Percentiles rank a stretch among this genome's conserved stretches.
Evolutionary conservation across 345 rosid genomes (phyloP).

Genomic region (Erodium maritimum): DNA sequence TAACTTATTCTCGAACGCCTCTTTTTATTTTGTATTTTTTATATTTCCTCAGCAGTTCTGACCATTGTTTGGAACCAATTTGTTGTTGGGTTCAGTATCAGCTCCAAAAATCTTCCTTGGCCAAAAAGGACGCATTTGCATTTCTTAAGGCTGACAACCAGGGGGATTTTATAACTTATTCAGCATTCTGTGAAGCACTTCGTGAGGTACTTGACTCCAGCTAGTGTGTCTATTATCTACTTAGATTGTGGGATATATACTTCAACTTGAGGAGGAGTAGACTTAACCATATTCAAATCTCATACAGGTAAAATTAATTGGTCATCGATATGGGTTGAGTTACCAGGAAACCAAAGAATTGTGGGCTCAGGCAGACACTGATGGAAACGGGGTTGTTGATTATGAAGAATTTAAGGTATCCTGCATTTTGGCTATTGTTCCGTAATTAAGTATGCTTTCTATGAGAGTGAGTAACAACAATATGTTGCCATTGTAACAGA

Average conservation of each 20-base stretch:
- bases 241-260: neutral
- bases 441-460: too few relatives aligned
- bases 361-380: conserved; percentile 78
- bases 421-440: conserved; percentile 1
- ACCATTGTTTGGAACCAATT: too few relatives aligned
- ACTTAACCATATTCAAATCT: conserved; percentile 4
- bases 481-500: conserved; percentile 34
- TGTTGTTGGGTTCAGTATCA: conserved; percentile 39
- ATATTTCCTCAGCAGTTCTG: too few relatives aligned
- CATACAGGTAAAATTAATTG: conserved; percentile 61
- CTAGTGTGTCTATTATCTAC: neutral
- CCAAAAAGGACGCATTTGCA: conserved; percentile 66
- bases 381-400: conserved; percentile 62
- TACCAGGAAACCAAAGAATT: conserved; percentile 62
- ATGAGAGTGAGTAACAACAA: neutral
- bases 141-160: conserved; percentile 54
- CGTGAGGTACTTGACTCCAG: conserved; percentile 39
- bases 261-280: neutral
- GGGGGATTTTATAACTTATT: conserved; percentile 48
- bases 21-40: too few relatives aligned
- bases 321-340: conserved; percentile 57
- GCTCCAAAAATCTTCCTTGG: conserved; percentile 50
- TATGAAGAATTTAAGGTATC: conserved; percentile 79
- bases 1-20: conserved; percentile 8
- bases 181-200: conserved; percentile 74